Evolutionary conservation across 495 filamentous ascomycete species (phyloP), one percentile per base, ranked within the genome.

Genomic region (Sporormia fimetaria): DNA sequence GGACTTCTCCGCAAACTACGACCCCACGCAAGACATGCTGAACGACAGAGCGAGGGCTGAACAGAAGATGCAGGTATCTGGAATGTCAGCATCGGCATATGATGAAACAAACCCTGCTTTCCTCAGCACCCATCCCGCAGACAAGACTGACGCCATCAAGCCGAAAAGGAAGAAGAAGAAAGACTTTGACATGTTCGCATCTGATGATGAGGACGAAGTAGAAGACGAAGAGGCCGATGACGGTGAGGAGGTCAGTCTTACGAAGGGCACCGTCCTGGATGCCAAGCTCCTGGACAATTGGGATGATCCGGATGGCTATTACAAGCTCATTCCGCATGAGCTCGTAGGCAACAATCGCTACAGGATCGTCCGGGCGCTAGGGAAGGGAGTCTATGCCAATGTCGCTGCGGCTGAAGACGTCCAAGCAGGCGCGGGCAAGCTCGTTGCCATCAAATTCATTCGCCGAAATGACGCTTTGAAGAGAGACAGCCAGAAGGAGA

Each of bases 131-230:
- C 60, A 77, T 8, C 34, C 28, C 15, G 11, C 24, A 0, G 21
- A 47, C 10, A 40, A 41, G 27, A 5, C 23, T 52, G 42, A 61
- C 47, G 54, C 68, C 37, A n/a, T 52, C 57, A 21, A 49, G 55
- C 28, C 55, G 56, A 31, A n/a, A 8, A 54, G 58, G 35, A 68
- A 57, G 41, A 49, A 59, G 20, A 70, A 64, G 36, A 72, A 75
- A 40, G 73, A 83, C 9, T 87, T 87, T 60, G 92, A 98, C 58
- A 98, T 96, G 88, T 96, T 96, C 59, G 85, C 83, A 12, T 83
- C 90, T 28, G 83, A 86, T 38, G 83, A 85, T 42, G 81, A 81
- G 37, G 82, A 92, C 43, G 83, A 90, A 70, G 92, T 92, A 62
- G 92, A 90, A 62, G 83, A 77, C 5, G 76, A 76, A 41, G 67